Percentiles rank a stretch among this genome's conserved stretches.
Evolutionary conservation across 73 alveolate species (phyloP).

Genomic region (Symbiodinium natans): DNA sequence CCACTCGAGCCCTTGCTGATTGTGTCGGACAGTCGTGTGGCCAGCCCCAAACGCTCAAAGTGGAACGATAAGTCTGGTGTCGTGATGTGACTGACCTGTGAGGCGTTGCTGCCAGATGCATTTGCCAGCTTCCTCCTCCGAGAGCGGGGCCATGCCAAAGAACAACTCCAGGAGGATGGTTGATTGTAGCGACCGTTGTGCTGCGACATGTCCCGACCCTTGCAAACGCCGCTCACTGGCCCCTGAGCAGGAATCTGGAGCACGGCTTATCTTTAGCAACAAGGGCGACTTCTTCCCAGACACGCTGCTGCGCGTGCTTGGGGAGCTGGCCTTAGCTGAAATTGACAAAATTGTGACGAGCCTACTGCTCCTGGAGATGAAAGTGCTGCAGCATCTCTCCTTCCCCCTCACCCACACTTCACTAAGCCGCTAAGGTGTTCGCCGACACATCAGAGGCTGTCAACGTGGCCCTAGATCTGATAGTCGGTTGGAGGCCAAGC

Average conservation of each 20-base stretch:
- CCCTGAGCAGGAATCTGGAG: slow-evolving; percentile 42
- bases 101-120: slow-evolving; percentile 68
- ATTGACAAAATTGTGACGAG: neutral
- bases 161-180: slow-evolving; percentile 57
- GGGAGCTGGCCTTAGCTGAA: neutral
- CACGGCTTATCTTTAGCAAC: slow-evolving; percentile 84
- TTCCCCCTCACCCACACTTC: neutral
- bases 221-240: neutral
- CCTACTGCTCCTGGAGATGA: no score
- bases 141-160: slow-evolving; percentile 42
- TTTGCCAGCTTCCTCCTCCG: slow-evolving; percentile 65
- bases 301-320: slow-evolving; percentile 48
- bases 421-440: slow-evolving; percentile 10
- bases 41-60: neutral
- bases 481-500: slow-evolving; percentile 17
- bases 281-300: slow-evolving; percentile 87
- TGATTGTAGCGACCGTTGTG: neutral
- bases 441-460: slow-evolving; percentile 27
- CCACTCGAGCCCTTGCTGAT: no score
- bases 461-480: slow-evolving; percentile 21
- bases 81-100: neutral
- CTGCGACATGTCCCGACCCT: neutral
- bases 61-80: neutral
- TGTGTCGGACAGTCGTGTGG: no score
- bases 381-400: neutral